A percentile compares a stretch with the other conserved stretches of the same genome.
phyloP scores from a whole-genome alignment of 257 asterid species.

The Lithospermum erythrorhizon region DNA sequence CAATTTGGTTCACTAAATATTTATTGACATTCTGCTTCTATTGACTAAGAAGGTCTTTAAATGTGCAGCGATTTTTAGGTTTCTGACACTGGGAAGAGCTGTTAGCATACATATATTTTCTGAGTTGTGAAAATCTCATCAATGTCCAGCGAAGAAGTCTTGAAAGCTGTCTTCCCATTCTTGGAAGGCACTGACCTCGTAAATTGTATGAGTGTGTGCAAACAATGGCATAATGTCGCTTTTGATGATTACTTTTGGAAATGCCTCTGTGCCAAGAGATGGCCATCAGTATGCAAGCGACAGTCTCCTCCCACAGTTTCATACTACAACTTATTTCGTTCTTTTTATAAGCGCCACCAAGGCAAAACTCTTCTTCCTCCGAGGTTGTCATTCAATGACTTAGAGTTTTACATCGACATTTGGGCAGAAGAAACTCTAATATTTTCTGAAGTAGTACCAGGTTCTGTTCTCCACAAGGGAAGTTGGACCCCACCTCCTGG shows the following conservation, averaged over 20 bases:
- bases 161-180: constrained; percentile 85
- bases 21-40: neutral
- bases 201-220: constrained; percentile 62
- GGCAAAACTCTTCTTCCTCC: constrained; percentile 61
- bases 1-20: neutral
- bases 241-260: constrained; percentile 88
- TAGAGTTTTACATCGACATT: constrained; percentile 85
- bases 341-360: constrained; percentile 47
- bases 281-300: constrained; percentile 87
- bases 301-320: constrained; percentile 52
- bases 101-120: neutral
- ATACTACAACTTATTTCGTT: constrained; percentile 48
- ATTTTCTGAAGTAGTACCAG: constrained; percentile 80
- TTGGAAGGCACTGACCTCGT: constrained; percentile 77
- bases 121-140: constrained; percentile 13
- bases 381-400: constrained; percentile 60
- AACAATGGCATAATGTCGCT: constrained; percentile 71
- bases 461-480: constrained; percentile 60
- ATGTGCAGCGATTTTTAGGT: neutral
- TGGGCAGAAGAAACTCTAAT: constrained; percentile 67
- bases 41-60: neutral
- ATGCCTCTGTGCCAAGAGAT: constrained; percentile 72
- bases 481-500: constrained; percentile 65
- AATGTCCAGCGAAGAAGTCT: constrained; percentile 55
- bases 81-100: constrained; percentile 8